Base-by-base conservation (phyloP, 768 basidiomycete genomes). In the Pluteus cervinus region DNA sequence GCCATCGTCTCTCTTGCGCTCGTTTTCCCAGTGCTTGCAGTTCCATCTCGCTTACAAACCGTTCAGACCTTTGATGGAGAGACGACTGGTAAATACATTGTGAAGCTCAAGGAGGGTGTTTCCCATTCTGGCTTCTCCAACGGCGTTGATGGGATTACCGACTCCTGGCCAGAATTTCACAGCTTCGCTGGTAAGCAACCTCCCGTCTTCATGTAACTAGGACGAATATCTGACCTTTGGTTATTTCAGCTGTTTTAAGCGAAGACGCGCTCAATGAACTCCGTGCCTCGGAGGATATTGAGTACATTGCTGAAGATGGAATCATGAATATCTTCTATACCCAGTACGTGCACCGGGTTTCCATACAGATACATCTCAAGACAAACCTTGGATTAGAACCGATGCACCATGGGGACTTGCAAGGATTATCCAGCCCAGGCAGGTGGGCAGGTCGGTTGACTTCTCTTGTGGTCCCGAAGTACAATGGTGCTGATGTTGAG, bases 321-420 rank as follows among this genome's bases (percentile, higher is more conserved):
- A 39, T 58, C 34, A 53, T 52, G 47, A 40, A 51, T 35, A 53
- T 47, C 20, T 42, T 46, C 29, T 38, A 41, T 16, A 46, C 40
- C 10, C 57, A 56, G 57, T 58, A 33, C 3, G 11, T 26, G 4
- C 2, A 4, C 16, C 10, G 16, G 30, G 15, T 31, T 15, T 14
- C 12, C 2, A 36, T 8, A 12, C 11, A 17, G n/a, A 12, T 16
- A 10, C 11, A 23, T 18, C 12, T 11, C 31, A 41, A 30, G 30
- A 24, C 34, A 33, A 11, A 30, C 36, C 25, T 15, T 36, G 22
- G 31, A 15, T 2, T 29, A 63, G 60, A 37, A 50, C 40, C 2
- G 49, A 60, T 41, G 60, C 58, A 2, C 54, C 61, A 12, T 63
- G 60, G 61, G 60, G 61, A 5, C 40, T 63, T 14, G 37, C 51